These are phyloP conservation scores for Boletus patriciae DNA, from an alignment of 768 basidiomycete genomes.

Conservation along the genomic window DNA sequence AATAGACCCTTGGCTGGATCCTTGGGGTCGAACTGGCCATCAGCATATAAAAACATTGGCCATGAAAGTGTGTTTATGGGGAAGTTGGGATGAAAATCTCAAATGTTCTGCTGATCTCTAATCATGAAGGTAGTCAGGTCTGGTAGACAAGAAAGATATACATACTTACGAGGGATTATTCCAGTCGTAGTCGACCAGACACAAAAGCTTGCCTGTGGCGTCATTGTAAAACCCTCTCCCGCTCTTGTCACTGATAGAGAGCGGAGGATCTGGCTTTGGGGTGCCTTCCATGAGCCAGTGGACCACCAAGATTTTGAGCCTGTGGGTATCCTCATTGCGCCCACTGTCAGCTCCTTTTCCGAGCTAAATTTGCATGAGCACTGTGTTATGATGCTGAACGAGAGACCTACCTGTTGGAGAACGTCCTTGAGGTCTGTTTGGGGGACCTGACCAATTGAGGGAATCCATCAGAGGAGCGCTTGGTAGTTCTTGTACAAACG, in stretches of 20 bases:
- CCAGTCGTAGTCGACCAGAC: constrained; percentile 3
- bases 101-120: background rate
- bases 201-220: background rate
- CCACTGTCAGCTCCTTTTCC: background rate
- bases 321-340: no score
- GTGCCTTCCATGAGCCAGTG: no score
- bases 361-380: no score
- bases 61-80: background rate
- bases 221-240: background rate
- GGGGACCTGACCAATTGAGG: background rate
- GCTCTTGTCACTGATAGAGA: no score
- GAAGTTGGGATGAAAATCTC: background rate
- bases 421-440: background rate
- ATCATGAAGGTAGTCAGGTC: no score
- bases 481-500: background rate
- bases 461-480: background rate
- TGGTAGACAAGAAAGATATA: no score
- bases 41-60: constrained; percentile 2
- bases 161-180: background rate
- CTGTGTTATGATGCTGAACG: no score
- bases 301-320: no score
- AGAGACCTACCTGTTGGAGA: background rate
- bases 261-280: no score
- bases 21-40: background rate
- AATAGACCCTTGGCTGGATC: background rate